These are phyloP conservation scores for Moesziomyces antarcticus DNA, from an alignment of 1,284 basidiomycete genomes.

Conservation along the genomic window DNA sequence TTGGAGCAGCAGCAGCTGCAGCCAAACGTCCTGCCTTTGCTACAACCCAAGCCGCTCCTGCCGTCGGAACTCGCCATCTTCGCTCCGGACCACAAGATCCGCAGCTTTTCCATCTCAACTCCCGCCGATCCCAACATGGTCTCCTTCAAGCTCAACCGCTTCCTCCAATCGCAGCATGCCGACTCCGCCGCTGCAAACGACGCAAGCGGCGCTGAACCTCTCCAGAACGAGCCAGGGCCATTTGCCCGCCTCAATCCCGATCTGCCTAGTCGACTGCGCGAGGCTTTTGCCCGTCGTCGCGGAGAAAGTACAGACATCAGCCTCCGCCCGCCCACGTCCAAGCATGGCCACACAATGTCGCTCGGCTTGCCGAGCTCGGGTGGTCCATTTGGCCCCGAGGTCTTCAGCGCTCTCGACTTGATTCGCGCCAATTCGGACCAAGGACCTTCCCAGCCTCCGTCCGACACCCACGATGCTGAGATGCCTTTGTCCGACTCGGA, in stretches of 20 bases:
- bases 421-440: constrained; percentile 44
- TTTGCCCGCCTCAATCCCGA: constrained; percentile 20
- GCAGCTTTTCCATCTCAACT: constrained; percentile 48
- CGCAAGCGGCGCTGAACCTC: background rate
- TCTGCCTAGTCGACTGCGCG: constrained; percentile 28
- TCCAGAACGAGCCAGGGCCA: constrained; percentile 4
- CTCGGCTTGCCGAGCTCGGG: constrained; percentile 54
- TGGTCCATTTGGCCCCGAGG: constrained; percentile 52
- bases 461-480: constrained; percentile 12
- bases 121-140: constrained; percentile 52
- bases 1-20: constrained; percentile 2
- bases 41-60: constrained; percentile 8
- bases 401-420: constrained; percentile 53
- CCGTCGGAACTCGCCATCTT: constrained; percentile 11
- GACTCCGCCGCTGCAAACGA: constrained; percentile 11
- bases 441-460: constrained; percentile 25
- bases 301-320: constrained; percentile 18
- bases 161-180: constrained; percentile 45
- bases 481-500: constrained; percentile 39
- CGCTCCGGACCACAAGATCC: constrained; percentile 8
- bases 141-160: constrained; percentile 49
- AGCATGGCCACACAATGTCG: constrained; percentile 53
- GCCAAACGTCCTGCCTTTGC: background rate
- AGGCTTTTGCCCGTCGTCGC: constrained; percentile 31
- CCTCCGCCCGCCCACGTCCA: constrained; percentile 1